Conservation (phyloP, 805 yeast genomes). For the Jamesozyma hellenica region DNA sequence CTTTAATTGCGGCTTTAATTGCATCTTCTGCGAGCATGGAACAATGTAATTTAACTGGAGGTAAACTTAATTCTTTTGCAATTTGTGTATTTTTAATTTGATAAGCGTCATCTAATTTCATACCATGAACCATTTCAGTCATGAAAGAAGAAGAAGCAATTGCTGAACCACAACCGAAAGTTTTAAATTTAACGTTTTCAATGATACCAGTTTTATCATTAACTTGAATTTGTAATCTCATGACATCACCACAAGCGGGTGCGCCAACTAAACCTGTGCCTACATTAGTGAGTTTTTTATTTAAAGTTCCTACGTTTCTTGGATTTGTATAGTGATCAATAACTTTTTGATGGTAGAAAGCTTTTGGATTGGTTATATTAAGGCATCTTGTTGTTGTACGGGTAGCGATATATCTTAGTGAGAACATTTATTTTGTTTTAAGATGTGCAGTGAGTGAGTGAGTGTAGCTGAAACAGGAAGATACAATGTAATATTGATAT, state of each 20-base stretch:
- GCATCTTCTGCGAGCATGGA: slow-evolving; percentile 99
- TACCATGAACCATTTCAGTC: slow-evolving; percentile 91
- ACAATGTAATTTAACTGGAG: slow-evolving; percentile 96
- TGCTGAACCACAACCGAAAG: slow-evolving; percentile 98
- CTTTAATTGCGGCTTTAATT: slow-evolving; percentile 92
- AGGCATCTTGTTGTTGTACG: neutral
- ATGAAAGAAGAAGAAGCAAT: slow-evolving; percentile 93
- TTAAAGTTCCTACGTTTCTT: slow-evolving; percentile 91
- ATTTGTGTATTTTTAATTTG: slow-evolving; percentile 86
- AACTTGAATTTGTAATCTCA: slow-evolving; percentile 93
- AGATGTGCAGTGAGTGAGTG: no score
- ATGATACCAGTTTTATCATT: slow-evolving; percentile 84
- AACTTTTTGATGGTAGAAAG: slow-evolving; percentile 74
- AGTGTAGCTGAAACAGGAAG: no score
- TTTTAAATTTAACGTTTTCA: slow-evolving; percentile 92
- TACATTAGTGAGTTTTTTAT: slow-evolving; percentile 63
- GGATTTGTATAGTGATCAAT: slow-evolving; percentile 96
- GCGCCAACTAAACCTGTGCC: slow-evolving; percentile 99
- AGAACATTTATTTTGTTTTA: neutral
- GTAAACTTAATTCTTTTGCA: slow-evolving; percentile 87
- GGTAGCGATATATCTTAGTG: neutral
- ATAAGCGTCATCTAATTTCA: slow-evolving; percentile 87
- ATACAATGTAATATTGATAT: no score
- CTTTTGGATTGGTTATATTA: neutral
- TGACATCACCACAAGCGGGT: slow-evolving; percentile 98